Base-by-base conservation (phyloP, 78 protist genomes). In the Paulinella micropora region DNA sequence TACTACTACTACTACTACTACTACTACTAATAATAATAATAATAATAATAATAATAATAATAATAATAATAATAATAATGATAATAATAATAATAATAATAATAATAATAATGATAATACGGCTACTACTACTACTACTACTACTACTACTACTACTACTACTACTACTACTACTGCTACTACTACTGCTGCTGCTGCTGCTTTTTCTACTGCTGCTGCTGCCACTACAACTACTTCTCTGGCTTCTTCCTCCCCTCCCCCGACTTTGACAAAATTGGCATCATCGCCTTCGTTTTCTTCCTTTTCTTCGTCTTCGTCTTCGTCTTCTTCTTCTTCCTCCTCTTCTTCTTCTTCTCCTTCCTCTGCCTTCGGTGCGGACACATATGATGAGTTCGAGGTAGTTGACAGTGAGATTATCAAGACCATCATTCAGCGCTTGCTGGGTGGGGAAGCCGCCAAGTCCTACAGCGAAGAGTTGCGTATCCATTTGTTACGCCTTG, bases 401-500 rank as follows among this genome's bases (percentile, higher is more conserved):
- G n/a, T n/a, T n/a, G n/a, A n/a, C n/a, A n/a, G n/a, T n/a, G 87
- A 79, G n/a, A 3, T 81, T 3, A 2, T 88, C 15, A 0, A 31
- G 29, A 0, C 79, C 1, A 38, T 90, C 6, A 40, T 90, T 34
- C 29, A 77, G 39, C 67, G 35, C 40, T 64, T 90, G 15, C 84
- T 90, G 79, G 92, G 86, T 81, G 87, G 86, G 1, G 88, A 39
- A 31, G 23, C 29, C 34, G 87, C 41, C 29, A 6, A 1, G 29
- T 3, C 1, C 6, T 87, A 90, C 87, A 69, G 82, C 34, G 92
- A 90, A 88, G 89, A 85, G 39, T 37, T 81, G 40, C 86, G 86
- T n/a, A 81, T 87, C 29, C 90, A 94, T 73, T 51, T 95, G 34
- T 67, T 96, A 34, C 93, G 93, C 83, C 90, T 96, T 39, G 95